A percentile compares a stretch with the other conserved stretches of the same genome.
Conservation (phyloP, 345 rosid species). For the Salix arbutifolia region DNA sequence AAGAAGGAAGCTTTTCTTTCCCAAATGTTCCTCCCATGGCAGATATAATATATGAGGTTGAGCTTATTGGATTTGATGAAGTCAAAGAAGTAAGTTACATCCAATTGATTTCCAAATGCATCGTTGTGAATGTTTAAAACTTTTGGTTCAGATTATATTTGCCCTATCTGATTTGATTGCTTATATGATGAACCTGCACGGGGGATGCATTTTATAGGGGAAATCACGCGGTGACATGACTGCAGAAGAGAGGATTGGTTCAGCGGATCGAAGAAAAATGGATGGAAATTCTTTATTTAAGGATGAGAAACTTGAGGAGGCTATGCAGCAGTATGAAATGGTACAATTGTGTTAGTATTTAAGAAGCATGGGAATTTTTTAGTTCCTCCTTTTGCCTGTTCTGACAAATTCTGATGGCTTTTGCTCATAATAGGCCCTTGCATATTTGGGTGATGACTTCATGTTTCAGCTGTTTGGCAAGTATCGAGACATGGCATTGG, state of each 20-base stretch:
- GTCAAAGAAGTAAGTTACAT: slow-evolving; percentile 70
- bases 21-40: slow-evolving; percentile 95
- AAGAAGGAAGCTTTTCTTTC: slow-evolving; percentile 94
- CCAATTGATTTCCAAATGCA: not conserved
- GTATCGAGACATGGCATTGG: slow-evolving; percentile 93
- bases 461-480: slow-evolving; percentile 97
- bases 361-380: not conserved
- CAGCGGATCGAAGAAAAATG: slow-evolving; percentile 91
- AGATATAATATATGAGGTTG: slow-evolving; percentile 78
- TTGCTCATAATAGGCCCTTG: slow-evolving; percentile 60
- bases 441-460: slow-evolving; percentile 92
- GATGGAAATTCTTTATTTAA: slow-evolving; percentile 80
- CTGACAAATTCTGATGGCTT: slow-evolving; percentile 19
- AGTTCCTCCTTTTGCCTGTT: not conserved
- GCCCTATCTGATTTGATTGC: not conserved
- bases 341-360: slow-evolving; percentile 38
- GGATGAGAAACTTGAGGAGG: slow-evolving; percentile 85
- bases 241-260: slow-evolving; percentile 91
- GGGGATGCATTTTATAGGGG: slow-evolving; percentile 47
- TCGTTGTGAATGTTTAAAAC: not conserved
- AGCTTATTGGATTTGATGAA: slow-evolving; percentile 96
- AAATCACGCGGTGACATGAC: slow-evolving; percentile 94
- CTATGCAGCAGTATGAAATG: slow-evolving; percentile 98
- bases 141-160: not conserved
- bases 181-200: not conserved